phyloP scores from a whole-genome alignment of 805 yeast genomes.

The Saccharomycopsis selenospora region DNA sequence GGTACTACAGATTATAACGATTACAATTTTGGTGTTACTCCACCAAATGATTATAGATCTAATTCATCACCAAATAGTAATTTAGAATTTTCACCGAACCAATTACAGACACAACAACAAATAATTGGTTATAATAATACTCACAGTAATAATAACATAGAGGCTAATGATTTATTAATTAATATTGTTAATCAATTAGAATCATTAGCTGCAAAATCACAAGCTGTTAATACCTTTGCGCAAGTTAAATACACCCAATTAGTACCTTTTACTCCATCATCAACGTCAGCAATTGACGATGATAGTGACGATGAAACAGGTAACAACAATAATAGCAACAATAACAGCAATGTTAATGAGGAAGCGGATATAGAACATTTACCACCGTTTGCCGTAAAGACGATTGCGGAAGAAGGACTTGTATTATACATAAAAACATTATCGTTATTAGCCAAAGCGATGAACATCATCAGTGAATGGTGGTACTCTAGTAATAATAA shows the following conservation, averaged over 20 bases:
- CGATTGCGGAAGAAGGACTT: constrained; percentile 78
- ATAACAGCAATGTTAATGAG: not conserved
- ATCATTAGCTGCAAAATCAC: constrained; percentile 79
- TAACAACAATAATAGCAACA: constrained; percentile 33
- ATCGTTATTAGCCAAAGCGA: constrained; percentile 75
- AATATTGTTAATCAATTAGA: constrained; percentile 48
- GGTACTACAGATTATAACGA: no score
- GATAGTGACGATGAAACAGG: constrained; percentile 26
- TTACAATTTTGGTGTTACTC: constrained; percentile 6
- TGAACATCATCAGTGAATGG: constrained; percentile 83
- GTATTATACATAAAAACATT: constrained; percentile 78
- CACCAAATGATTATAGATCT: constrained; percentile 18
- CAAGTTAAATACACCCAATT: constrained; percentile 85
- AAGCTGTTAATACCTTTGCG: constrained; percentile 81
- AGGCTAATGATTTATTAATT: constrained; percentile 14
- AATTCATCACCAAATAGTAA: not conserved
- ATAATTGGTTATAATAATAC: not conserved
- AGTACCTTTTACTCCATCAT: constrained; percentile 54
- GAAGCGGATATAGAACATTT: constrained; percentile 26
- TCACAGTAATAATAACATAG: constrained; percentile 11
- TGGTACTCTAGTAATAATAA: constrained; percentile 53
- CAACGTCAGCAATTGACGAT: constrained; percentile 22
- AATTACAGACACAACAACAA: not conserved
- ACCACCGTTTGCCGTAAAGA: constrained; percentile 50
- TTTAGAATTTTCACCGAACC: not conserved